Percentiles rank a stretch among this genome's conserved stretches.
phyloP scores from a whole-genome alignment of 495 filamentous ascomycete species.

The Aspergillus heteromorphus region DNA sequence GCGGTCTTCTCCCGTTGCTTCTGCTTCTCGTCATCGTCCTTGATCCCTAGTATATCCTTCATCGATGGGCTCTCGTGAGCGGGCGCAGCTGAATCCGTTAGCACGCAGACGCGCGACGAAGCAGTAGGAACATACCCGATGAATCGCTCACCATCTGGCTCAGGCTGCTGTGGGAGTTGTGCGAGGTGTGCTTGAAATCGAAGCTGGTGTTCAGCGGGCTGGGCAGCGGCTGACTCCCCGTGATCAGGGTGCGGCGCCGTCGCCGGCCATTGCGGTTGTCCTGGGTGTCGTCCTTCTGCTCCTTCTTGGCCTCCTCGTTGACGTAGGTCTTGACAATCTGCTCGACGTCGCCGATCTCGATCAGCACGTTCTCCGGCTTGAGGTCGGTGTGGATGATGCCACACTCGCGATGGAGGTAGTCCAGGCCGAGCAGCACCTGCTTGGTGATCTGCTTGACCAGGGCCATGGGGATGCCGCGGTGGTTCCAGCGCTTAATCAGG shows the following conservation, averaged over 20 bases:
- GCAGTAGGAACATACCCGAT: conserved; percentile 49
- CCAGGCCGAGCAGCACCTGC: conserved; percentile 89
- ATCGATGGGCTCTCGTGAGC: conserved; percentile 43
- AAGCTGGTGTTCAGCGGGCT: conserved; percentile 93
- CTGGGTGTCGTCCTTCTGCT: conserved; percentile 82
- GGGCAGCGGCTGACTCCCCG: conserved; percentile 91
- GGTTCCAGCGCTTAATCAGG: conserved; percentile 97
- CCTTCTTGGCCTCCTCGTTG: conserved; percentile 66
- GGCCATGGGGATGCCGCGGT: conserved; percentile 91
- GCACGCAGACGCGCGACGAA: not conserved
- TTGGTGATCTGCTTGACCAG: conserved; percentile 98
- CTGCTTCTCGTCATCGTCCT: conserved; percentile 64
- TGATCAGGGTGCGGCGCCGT: conserved; percentile 88
- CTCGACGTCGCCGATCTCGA: conserved; percentile 98
- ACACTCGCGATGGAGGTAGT: conserved; percentile 96
- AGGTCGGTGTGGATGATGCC: conserved; percentile 98
- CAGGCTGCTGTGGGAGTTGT: conserved; percentile 74
- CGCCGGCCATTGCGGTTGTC: conserved; percentile 92
- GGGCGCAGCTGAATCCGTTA: conserved; percentile 4
- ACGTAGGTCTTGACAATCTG: conserved; percentile 94
- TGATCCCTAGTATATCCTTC: conserved; percentile 56
- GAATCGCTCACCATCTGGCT: conserved; percentile 75
- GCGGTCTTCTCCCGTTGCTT: conserved; percentile 90
- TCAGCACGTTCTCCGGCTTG: conserved; percentile 96
- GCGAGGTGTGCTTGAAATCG: conserved; percentile 65